Evolutionary conservation across 2,329 filamentous ascomycete species (phyloP), one percentile per base, ranked within the genome.

Genomic region (Rhynchosporium agropyri): DNA sequence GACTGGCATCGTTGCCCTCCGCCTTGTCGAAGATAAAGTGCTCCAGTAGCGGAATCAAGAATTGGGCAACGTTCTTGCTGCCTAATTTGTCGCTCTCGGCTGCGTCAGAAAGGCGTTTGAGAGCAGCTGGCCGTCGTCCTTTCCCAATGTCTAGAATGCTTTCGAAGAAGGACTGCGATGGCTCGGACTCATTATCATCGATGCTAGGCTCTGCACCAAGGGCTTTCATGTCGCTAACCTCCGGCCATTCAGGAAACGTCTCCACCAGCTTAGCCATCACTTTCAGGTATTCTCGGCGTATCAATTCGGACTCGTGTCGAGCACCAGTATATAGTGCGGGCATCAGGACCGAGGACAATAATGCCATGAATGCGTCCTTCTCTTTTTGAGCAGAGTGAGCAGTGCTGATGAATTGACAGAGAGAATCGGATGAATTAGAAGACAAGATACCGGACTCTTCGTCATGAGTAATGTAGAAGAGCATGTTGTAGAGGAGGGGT

Each of bases 141-240:
- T 92, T 88, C 58, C 96, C 92, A 54, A 96, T 94, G 72, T 95
- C 93, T 42, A 98, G 80, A 50, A 98, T 87, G 70, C 98, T 96
- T 76, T 85, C 90, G 79, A 98, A 99, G 79, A 99, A 97, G 0
- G 91, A 90, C 10, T 87, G 85, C 71, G 75, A 73, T 36, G 73
- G 38, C 56, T 74, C 74, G 62, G 91, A 90, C 58, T 89, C 83
- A 13, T 80, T 83, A 13, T 20, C 48, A 2, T 51, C 58, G 49
- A 45, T 43, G 15, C 15, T 48, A 28, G 58, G 36, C n/a, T 51
- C 46, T 8, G 84, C 83, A 45, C 95, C 82, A 10, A 99, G 82
- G 4, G 82, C 81, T 63, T 84, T 79, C 78, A 99, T 84, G 74
- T 96, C 92, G 36, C 84, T 82, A 45, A 98, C 83, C 2, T 87